Conservation (phyloP, 2,329 filamentous ascomycete genomes). For the Ceratocystis lukuohia region DNA sequence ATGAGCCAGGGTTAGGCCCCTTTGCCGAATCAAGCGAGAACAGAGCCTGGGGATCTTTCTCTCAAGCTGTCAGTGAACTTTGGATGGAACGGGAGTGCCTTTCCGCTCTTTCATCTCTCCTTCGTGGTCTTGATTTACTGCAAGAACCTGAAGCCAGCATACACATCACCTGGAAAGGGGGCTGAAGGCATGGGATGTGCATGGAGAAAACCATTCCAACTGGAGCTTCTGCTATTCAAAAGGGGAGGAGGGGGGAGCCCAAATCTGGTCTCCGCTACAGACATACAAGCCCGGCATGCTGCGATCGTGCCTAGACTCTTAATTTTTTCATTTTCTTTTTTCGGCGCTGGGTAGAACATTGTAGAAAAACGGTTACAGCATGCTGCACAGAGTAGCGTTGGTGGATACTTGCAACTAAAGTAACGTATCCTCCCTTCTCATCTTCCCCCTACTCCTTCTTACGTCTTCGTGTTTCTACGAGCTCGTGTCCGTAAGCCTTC, state of each 20-base stretch:
- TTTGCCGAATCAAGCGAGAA: conserved; percentile 7
- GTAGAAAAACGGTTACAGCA: background rate
- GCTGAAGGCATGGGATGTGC: background rate
- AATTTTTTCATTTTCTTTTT: too few species aligned
- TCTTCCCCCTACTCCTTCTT: background rate
- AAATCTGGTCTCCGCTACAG: too few species aligned
- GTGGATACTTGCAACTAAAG: background rate
- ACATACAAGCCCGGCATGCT: too few species aligned
- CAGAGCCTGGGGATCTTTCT: background rate
- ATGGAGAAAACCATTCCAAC: background rate
- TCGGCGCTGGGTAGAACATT: too few species aligned
- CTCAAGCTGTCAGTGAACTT: background rate
- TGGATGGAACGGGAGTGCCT: background rate
- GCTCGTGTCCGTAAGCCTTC: conserved; percentile 4
- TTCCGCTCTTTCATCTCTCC: background rate
- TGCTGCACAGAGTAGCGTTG: background rate
- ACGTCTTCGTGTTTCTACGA: background rate
- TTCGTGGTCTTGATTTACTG: background rate
- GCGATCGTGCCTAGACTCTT: too few species aligned
- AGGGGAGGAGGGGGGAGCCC: background rate
- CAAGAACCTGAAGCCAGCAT: background rate
- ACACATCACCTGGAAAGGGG: background rate
- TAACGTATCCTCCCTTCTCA: conserved; percentile 3
- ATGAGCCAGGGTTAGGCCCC: conserved; percentile 1
- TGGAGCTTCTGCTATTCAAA: background rate